phyloP scores from a whole-genome alignment of 495 filamentous ascomycete genomes.

The Penicillium crystallinum region DNA sequence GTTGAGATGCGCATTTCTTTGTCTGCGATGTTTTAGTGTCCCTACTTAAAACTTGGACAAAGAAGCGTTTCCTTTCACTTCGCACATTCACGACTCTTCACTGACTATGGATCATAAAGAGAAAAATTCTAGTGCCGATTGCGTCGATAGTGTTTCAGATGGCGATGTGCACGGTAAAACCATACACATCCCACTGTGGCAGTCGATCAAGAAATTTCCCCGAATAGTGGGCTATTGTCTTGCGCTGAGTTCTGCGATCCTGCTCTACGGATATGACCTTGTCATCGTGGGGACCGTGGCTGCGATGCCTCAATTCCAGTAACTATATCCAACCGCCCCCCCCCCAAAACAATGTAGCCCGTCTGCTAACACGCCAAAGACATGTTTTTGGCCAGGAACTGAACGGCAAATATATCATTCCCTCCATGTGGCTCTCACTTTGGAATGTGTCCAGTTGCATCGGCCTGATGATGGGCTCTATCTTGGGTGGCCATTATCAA shows the following conservation, averaged over 20 bases:
- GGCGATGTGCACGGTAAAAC: background rate
- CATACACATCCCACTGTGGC: constrained; percentile 14
- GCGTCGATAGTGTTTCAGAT: constrained; percentile 1
- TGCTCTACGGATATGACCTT: constrained; percentile 48
- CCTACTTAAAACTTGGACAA: background rate
- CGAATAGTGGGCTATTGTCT: constrained; percentile 27
- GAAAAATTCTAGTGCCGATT: background rate
- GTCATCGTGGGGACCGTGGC: constrained; percentile 44
- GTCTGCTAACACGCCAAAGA: constrained; percentile 13
- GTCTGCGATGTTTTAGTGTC: background rate
- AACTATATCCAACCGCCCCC: background rate
- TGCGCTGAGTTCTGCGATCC: constrained; percentile 27
- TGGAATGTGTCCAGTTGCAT: constrained; percentile 39
- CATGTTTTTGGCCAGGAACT: constrained; percentile 30
- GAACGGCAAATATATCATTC: constrained; percentile 37
- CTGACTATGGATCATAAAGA: background rate
- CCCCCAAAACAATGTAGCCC: background rate
- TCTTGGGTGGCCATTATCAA: constrained; percentile 35
- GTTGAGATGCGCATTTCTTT: background rate
- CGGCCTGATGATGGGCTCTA: constrained; percentile 39
- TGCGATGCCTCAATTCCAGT: constrained; percentile 43
- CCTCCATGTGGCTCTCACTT: constrained; percentile 42
- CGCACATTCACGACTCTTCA: too few relatives aligned
- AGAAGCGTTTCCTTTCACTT: background rate
- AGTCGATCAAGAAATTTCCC: constrained; percentile 17